Evolutionary conservation across 257 asterid genomes (phyloP), one percentile per base, ranked within the genome.

Genomic region (Ballota nigra): DNA sequence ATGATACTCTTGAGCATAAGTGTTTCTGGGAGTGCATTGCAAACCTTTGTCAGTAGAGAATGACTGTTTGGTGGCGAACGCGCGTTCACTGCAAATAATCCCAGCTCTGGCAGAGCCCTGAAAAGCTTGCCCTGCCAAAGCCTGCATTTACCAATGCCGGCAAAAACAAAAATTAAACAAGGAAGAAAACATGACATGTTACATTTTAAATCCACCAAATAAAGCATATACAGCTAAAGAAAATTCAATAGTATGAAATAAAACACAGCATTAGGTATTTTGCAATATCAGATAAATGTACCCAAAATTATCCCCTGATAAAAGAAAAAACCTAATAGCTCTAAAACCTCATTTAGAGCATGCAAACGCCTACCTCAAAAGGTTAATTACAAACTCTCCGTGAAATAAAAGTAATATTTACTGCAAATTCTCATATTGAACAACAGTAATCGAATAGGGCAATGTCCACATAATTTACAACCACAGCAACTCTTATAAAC

Each of bases 1-100:
- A 52, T 20, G 13, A 47, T 20, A 41, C 5, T 33, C 34, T 19
- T 52, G 18, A 11, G 3, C 38, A 60, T 11, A 62, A n/a, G 23
- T 24, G 69, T 41, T 33, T 23, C 51, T 11, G n/a, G 65, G 74
- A 67, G 70, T 20, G 16, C 23, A 49, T 36, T 49, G 70, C 69
- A 78, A 53, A 91, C 96, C 95, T 86, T 89, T 89, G 72, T 89
- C 93, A 0, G 84, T 87, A 7, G 95, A 89, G 81, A 91, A 87
- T 0, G 95, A 82, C 20, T 89, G 92, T 68, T 86, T 91, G 18
- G 96, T 89, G 79, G 97, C 92, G 83, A 87, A 89, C 34, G 95
- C 66, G 22, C 93, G 92, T 51, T 81, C 76, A 7, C 79, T 77
- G 58, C 51, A 66, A 5, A 71, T 60, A 8, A 38, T 41, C 63